Conservation (phyloP, 352 stramenopile species). For the Globisporangium perplexum region DNA sequence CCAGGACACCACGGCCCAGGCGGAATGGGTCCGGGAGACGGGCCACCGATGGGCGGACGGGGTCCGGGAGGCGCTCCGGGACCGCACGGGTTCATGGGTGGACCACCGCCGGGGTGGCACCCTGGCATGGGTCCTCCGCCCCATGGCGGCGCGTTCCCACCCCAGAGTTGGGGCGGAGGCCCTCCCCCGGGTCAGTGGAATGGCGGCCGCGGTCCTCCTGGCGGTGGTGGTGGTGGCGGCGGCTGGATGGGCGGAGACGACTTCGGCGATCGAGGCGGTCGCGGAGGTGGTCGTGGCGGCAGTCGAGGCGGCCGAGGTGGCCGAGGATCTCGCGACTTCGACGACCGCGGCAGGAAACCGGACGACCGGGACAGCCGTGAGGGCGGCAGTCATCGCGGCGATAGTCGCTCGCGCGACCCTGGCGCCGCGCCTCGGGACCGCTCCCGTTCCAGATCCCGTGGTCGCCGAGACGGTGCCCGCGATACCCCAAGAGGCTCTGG, state of each 20-base stretch:
- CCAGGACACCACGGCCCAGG: conserved; percentile 2
- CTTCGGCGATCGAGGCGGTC: conserved; percentile 24
- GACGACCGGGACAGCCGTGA: conserved; percentile 22
- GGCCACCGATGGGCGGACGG: conserved; percentile 14
- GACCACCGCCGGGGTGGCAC: conserved; percentile 58
- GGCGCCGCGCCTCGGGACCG: conserved; percentile 34
- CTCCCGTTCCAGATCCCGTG: conserved; percentile 45
- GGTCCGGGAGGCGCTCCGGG: conserved; percentile 20
- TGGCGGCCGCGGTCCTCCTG: conserved; percentile 27
- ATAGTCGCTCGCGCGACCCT: conserved; percentile 30
- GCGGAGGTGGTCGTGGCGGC: conserved; percentile 23
- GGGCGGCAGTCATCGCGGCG: conserved; percentile 8
- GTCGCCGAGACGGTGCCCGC: conserved; percentile 17
- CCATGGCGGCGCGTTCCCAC: conserved; percentile 18
- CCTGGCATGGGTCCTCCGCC: conserved; percentile 57
- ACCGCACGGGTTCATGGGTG: conserved; percentile 43
- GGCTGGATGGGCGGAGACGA: conserved; percentile 47
- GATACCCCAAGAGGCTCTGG: conserved; percentile 10
- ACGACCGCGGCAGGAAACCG: conserved; percentile 34
- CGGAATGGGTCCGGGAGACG: not conserved
- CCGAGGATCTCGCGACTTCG: conserved; percentile 21
- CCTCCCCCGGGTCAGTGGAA: conserved; percentile 41
- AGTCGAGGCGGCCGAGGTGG: conserved; percentile 15
- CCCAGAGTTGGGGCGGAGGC: conserved; percentile 29
- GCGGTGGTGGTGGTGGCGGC: conserved; percentile 26